Conservation (phyloP, 495 filamentous ascomycete genomes). For the Daldinia decipiens region DNA sequence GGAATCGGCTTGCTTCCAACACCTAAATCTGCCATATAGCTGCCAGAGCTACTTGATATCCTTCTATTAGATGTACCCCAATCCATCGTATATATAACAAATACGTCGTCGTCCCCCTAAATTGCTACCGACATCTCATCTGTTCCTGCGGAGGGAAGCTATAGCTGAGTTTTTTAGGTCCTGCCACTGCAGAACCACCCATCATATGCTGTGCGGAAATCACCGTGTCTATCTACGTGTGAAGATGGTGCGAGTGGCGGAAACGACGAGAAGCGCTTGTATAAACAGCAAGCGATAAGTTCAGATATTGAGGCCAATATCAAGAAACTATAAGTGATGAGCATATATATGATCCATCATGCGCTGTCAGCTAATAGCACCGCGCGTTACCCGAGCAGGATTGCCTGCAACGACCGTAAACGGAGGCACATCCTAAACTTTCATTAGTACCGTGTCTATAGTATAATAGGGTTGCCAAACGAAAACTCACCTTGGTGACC, state of each 20-base stretch:
- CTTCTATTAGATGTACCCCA: constrained; percentile 9
- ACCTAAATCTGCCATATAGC: constrained; percentile 11
- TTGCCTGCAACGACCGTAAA: constrained; percentile 72
- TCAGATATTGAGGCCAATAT: constrained; percentile 31
- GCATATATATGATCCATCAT: constrained; percentile 11
- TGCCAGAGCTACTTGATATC: constrained; percentile 32
- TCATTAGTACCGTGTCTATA: constrained; percentile 10
- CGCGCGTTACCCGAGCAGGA: constrained; percentile 67
- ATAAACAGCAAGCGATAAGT: constrained; percentile 5
- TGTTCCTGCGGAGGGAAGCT: neutral
- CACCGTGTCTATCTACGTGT: neutral
- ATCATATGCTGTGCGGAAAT: neutral
- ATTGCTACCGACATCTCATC: neutral
- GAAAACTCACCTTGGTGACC: constrained; percentile 78
- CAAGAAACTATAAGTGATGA: neutral
- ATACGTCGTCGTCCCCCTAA: constrained; percentile 1
- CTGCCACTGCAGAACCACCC: neutral
- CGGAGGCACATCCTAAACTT: constrained; percentile 63
- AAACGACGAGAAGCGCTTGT: neutral
- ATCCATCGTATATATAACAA: constrained; percentile 15
- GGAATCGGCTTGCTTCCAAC: neutral
- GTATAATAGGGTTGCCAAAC: neutral
- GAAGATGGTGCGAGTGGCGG: neutral
- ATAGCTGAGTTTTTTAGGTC: neutral
- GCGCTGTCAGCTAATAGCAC: constrained; percentile 50